These are phyloP conservation scores for Symbiodinium natans DNA, from an alignment of 73 alveolate species.

Conservation along the genomic window DNA sequence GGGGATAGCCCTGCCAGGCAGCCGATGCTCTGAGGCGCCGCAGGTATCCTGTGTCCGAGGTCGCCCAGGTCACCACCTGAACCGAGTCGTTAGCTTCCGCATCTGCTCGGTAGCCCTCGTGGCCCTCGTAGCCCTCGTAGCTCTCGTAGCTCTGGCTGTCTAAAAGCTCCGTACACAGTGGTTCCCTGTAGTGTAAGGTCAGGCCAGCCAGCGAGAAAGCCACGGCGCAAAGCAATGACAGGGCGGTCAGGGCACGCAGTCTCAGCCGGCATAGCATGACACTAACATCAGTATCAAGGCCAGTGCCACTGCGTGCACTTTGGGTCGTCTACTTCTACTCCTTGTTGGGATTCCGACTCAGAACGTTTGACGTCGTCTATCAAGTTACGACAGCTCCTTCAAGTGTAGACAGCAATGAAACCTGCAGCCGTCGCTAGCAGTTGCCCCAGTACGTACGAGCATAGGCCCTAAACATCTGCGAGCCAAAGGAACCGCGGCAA, in stretches of 20 bases:
- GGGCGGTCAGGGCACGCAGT: background rate
- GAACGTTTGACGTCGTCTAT: too few relatives aligned
- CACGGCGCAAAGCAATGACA: background rate
- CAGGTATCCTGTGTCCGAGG: background rate
- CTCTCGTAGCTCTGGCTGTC: background rate
- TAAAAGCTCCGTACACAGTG: background rate
- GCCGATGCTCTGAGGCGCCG: background rate
- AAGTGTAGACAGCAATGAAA: too few relatives aligned
- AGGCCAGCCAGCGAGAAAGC: background rate
- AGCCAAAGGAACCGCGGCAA: too few relatives aligned
- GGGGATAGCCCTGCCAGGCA: slow-evolving; percentile 9
- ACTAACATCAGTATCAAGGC: too few relatives aligned
- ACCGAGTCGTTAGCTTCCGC: background rate
- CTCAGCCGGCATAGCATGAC: background rate
- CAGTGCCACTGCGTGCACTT: too few relatives aligned
- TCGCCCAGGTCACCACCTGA: slow-evolving; percentile 1
- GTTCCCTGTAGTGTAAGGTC: background rate
- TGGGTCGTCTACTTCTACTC: too few relatives aligned
- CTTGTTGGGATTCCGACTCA: too few relatives aligned
- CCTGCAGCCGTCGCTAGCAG: too few relatives aligned
- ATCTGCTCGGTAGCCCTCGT: background rate
- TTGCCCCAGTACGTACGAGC: too few relatives aligned
- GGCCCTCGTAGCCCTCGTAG: too few relatives aligned
- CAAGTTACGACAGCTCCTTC: too few relatives aligned
- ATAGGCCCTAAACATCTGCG: too few relatives aligned